Evolutionary conservation across 1,139 yeast species (phyloP).

Genomic region (Scheffersomyces stambukii): DNA sequence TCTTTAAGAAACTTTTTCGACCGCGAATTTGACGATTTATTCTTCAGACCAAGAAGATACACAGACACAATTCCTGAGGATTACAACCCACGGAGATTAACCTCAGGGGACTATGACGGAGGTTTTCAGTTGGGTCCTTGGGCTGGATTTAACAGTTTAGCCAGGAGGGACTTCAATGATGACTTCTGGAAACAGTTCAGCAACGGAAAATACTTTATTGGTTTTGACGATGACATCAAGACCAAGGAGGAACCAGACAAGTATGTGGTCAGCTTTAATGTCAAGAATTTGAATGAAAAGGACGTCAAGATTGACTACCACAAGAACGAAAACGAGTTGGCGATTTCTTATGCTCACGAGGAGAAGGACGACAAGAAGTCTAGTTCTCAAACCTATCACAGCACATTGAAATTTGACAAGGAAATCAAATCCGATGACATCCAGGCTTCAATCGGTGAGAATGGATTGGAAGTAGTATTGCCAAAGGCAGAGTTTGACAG

Average conservation of each 20-base stretch:
- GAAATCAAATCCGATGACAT: constrained; percentile 20
- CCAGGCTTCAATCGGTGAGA: constrained; percentile 17
- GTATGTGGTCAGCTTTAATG: constrained; percentile 18
- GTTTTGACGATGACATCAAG: constrained; percentile 18
- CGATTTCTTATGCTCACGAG: constrained; percentile 15
- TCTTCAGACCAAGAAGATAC: constrained; percentile 11
- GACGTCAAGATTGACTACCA: constrained; percentile 22
- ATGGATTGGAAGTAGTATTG: constrained; percentile 17
- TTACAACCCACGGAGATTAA: constrained; percentile 9
- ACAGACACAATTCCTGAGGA: constrained; percentile 8
- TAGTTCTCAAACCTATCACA: constrained; percentile 15
- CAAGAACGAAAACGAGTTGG: constrained; percentile 21
- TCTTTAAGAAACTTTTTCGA: too few species aligned
- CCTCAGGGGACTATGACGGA: constrained; percentile 3
- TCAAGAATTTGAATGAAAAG: constrained; percentile 17
- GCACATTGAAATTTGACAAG: constrained; percentile 20
- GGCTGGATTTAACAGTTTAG: too few species aligned
- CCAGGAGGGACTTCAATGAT: constrained; percentile 9
- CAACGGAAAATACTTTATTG: constrained; percentile 11
- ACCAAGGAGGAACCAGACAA: constrained; percentile 21
- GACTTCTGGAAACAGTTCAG: constrained; percentile 11
- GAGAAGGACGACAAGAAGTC: constrained; percentile 14
- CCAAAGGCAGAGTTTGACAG: constrained; percentile 23
- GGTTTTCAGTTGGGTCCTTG: too few species aligned
- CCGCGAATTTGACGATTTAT: constrained; percentile 12